Evolutionary conservation across 495 filamentous ascomycete species (phyloP).

Genomic region (Podospora pseudoanserina): DNA sequence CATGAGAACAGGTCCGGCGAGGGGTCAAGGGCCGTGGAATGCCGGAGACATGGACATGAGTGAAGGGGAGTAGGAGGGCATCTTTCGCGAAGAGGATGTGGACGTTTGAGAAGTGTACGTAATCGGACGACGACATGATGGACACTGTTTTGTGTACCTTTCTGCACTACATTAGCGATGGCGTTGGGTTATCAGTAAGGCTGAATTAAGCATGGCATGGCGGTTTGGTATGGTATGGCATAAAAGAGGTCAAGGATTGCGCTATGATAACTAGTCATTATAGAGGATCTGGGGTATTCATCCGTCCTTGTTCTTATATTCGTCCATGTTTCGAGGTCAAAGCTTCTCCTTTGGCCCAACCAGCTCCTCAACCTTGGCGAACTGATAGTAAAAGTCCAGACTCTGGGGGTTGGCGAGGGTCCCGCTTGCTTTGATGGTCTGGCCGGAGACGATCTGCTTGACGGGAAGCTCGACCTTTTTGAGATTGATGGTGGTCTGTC

Average conservation of each 20-base stretch:
- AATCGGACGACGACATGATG: constrained; percentile 1
- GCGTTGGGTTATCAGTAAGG: constrained; percentile 7
- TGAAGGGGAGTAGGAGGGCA: constrained; percentile 16
- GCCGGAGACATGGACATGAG: constrained; percentile 28
- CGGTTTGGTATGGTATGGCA: constrained; percentile 13
- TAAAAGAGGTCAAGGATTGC: constrained; percentile 9
- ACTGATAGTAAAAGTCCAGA: constrained; percentile 74
- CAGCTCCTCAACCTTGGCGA: constrained; percentile 71
- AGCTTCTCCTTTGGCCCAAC: constrained; percentile 33
- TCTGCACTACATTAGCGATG: constrained; percentile 19
- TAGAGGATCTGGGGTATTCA: background rate
- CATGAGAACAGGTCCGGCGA: constrained; percentile 3
- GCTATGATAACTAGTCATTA: background rate
- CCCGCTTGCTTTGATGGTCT: constrained; percentile 68
- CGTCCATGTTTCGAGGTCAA: background rate
- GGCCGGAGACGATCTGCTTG: constrained; percentile 78
- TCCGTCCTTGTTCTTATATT: background rate
- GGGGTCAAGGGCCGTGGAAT: constrained; percentile 8
- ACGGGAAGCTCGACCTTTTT: constrained; percentile 86
- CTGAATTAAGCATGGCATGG: background rate
- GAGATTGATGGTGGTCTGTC: constrained; percentile 71
- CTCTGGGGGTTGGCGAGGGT: constrained; percentile 73
- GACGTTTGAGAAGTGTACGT: background rate
- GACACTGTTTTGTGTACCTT: constrained; percentile 8
- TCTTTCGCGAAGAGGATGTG: background rate